These are phyloP conservation scores for Colletotrichum echinochloae DNA, from an alignment of 2,329 filamentous ascomycete species.

Conservation along the genomic window DNA sequence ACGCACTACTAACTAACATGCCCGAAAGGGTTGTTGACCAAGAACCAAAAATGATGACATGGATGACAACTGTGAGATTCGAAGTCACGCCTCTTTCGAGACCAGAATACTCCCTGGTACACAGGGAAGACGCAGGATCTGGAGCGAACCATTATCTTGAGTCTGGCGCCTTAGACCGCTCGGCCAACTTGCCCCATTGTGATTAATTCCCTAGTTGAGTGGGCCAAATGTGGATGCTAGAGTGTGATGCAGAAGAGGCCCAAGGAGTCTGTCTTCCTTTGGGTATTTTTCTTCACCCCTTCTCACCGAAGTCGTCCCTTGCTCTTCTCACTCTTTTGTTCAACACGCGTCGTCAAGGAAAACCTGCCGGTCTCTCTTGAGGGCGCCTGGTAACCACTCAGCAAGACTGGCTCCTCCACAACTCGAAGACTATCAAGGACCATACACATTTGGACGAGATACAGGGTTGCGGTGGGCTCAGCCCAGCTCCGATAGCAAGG, in stretches of 20 bases:
- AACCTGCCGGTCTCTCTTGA: not conserved
- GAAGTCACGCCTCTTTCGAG: slow-evolving; percentile 41
- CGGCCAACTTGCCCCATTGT: slow-evolving; percentile 34
- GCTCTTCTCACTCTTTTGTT: not conserved
- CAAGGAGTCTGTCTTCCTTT: not conserved
- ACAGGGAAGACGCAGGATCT: not conserved
- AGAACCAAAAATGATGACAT: not conserved
- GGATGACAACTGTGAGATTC: slow-evolving; percentile 40
- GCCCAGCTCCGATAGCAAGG: not conserved
- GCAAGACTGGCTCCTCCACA: not conserved
- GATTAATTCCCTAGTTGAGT: not conserved
- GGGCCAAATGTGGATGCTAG: not conserved
- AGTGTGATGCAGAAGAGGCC: not conserved
- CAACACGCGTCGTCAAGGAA: not conserved
- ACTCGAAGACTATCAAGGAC: not conserved
- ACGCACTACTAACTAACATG: not conserved
- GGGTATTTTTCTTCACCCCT: too few relatives aligned
- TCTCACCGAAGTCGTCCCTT: not conserved
- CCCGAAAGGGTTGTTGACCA: not conserved
- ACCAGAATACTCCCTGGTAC: slow-evolving; percentile 33
- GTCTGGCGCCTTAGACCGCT: slow-evolving; percentile 42
- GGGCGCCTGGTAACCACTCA: not conserved
- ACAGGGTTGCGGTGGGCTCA: not conserved
- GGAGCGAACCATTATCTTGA: slow-evolving; percentile 20
- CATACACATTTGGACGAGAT: not conserved